phyloP scores from a whole-genome alignment of 345 rosid species.

The Brassica nigra region DNA sequence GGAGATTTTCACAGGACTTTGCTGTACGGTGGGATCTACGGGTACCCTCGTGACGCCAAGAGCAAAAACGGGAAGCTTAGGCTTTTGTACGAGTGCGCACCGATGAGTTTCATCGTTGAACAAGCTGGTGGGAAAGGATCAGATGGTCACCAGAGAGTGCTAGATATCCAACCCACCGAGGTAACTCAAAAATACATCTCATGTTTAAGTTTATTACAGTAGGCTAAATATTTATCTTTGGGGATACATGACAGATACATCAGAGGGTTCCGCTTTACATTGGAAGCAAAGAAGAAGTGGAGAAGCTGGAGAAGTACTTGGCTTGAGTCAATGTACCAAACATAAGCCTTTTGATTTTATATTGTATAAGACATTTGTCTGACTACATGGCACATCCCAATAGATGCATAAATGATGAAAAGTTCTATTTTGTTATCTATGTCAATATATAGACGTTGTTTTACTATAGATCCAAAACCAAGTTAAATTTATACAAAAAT shows the following conservation, averaged over 20 bases:
- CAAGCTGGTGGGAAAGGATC: conserved; percentile 99
- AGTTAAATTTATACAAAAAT: too few species aligned
- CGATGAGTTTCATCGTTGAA: conserved; percentile 93
- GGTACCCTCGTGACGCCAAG: conserved; percentile 89
- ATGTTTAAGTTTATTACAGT: background rate
- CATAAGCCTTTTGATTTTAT: conserved; percentile 21
- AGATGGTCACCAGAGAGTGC: conserved; percentile 77
- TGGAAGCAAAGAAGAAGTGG: conserved; percentile 87
- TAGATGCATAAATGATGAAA: conserved; percentile 30
- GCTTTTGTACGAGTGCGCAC: conserved; percentile 91
- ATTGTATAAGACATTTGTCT: conserved; percentile 31
- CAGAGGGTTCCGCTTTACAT: conserved; percentile 91
- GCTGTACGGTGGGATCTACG: conserved; percentile 88
- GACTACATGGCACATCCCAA: conserved; percentile 6
- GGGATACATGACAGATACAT: conserved; percentile 57
- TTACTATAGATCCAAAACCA: too few species aligned
- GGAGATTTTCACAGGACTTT: conserved; percentile 93
- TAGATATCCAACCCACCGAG: conserved; percentile 83
- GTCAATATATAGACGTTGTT: background rate
- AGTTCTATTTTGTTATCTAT: conserved; percentile 25
- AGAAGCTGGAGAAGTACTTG: conserved; percentile 88
- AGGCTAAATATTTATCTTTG: background rate
- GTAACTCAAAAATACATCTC: conserved; percentile 36
- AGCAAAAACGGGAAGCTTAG: conserved; percentile 96
- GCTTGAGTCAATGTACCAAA: conserved; percentile 52